These are phyloP conservation scores for Eucalyptus microcorys DNA, from an alignment of 345 rosid genomes.

Conservation along the genomic window DNA sequence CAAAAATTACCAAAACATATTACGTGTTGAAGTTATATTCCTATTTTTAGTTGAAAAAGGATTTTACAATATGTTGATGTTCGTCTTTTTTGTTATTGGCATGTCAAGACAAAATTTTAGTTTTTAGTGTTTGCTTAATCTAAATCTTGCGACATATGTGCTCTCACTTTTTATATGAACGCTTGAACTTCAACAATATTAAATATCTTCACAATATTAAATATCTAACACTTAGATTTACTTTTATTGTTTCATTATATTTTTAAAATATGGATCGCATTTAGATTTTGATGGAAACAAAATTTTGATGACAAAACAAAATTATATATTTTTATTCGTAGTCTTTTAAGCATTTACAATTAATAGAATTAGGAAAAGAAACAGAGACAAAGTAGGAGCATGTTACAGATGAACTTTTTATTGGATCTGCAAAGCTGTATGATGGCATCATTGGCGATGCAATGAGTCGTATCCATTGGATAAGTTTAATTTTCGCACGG, in stretches of 20 bases:
- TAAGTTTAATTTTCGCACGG: too few relatives aligned
- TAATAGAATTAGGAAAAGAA: background rate
- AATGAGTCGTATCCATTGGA: too few relatives aligned
- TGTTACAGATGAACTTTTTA: background rate
- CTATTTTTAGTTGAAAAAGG: too few relatives aligned
- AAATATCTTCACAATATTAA: background rate
- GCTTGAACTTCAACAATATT: background rate
- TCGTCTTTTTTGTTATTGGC: background rate
- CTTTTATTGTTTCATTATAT: too few relatives aligned
- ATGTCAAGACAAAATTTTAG: accelerated
- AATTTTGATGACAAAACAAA: background rate
- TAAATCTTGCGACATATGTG: background rate
- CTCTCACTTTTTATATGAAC: background rate
- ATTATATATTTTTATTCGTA: too few relatives aligned
- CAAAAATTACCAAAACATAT: background rate
- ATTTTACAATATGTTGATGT: background rate
- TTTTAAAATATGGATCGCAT: background rate
- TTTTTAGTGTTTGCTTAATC: background rate
- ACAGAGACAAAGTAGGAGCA: background rate
- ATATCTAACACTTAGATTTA: too few relatives aligned
- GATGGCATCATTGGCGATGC: background rate
- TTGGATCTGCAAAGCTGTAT: background rate
- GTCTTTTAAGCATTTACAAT: background rate
- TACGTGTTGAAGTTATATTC: too few relatives aligned
- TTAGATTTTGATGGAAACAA: background rate